phyloP scores from a whole-genome alignment of 2,329 filamentous ascomycete genomes.

The Talaromyces sp. region DNA sequence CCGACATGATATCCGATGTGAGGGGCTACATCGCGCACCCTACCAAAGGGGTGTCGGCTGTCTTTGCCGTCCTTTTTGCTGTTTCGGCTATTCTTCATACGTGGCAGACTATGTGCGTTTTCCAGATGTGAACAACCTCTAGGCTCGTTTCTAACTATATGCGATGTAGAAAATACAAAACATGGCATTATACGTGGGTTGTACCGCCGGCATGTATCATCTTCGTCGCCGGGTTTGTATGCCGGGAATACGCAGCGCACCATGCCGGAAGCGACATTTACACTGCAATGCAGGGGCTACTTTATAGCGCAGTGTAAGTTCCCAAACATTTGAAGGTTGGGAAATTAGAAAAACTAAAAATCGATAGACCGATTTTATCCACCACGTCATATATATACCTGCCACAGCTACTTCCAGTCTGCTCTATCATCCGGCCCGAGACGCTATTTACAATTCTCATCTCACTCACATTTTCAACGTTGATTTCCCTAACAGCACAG shows the following conservation, averaged over 20 bases:
- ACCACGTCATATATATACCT: not conserved
- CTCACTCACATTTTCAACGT: not conserved
- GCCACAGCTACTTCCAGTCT: not conserved
- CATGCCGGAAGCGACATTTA: constrained; percentile 8
- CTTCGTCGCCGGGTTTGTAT: constrained; percentile 14
- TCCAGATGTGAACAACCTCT: not conserved
- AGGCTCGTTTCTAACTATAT: not conserved
- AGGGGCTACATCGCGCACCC: constrained; percentile 9
- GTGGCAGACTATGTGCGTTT: constrained; percentile 13
- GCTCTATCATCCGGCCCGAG: not conserved
- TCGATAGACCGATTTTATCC: not conserved
- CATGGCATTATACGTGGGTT: constrained; percentile 11
- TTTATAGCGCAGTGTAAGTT: not conserved
- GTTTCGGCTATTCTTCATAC: constrained; percentile 10
- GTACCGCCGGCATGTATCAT: constrained; percentile 13
- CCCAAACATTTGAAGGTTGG: too few species aligned
- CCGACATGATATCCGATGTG: not conserved
- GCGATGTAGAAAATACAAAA: constrained; percentile 9
- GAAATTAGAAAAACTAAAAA: too few species aligned
- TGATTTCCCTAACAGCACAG: not conserved
- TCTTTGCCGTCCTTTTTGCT: constrained; percentile 13
- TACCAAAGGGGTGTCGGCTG: constrained; percentile 9
- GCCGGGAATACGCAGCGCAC: constrained; percentile 12
- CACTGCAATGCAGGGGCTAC: constrained; percentile 7
- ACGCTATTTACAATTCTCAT: not conserved